phyloP scores from a whole-genome alignment of 2,329 filamentous ascomycete species.

The Cladophialophora carrionii region DNA sequence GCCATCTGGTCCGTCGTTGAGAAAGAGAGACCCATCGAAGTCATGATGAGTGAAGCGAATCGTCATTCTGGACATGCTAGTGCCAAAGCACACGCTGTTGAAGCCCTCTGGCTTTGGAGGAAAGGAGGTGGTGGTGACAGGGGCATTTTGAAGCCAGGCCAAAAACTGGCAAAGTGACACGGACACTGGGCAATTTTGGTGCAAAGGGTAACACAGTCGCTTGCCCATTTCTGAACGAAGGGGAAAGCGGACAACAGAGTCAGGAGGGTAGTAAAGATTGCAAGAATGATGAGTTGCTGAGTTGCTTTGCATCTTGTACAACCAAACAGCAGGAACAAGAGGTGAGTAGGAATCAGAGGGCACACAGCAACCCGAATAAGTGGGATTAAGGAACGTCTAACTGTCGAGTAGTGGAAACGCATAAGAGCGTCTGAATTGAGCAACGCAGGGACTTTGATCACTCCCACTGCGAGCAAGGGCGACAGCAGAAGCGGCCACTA shows the following conservation, averaged over 20 bases:
- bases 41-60: slow-evolving; percentile 73
- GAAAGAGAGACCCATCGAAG: slow-evolving; percentile 75
- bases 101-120: slow-evolving; percentile 86
- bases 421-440: not conserved
- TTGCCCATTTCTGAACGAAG: not conserved
- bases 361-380: not conserved
- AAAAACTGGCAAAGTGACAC: slow-evolving; percentile 30
- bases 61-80: slow-evolving; percentile 73
- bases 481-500: not conserved
- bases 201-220: not conserved
- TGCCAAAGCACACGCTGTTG: slow-evolving; percentile 79
- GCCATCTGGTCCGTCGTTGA: slow-evolving; percentile 83
- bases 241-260: not conserved
- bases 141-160: slow-evolving; percentile 45
- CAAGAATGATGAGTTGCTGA: not conserved
- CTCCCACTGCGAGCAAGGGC: not conserved
- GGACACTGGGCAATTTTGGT: not conserved
- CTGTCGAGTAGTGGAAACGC: not conserved
- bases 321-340: not conserved
- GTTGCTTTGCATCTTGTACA: not conserved
- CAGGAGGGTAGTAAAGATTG: not conserved
- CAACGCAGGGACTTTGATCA: not conserved
- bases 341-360: not conserved
- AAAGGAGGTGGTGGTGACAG: slow-evolving; percentile 59
- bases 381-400: not conserved